Evolutionary conservation across 352 stramenopile species (phyloP).

Genomic region (Lagenidium giganteum): DNA sequence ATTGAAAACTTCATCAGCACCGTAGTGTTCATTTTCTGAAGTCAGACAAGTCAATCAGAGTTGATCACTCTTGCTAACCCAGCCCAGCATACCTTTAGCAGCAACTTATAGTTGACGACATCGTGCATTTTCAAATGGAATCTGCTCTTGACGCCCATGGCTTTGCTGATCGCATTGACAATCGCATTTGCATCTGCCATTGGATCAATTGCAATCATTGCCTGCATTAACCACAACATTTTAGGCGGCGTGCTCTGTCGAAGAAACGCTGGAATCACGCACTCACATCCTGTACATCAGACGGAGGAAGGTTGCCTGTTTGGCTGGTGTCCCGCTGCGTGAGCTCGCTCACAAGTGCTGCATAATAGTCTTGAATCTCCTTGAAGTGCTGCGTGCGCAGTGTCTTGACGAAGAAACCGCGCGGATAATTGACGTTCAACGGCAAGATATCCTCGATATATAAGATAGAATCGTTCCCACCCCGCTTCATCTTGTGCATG

Average conservation of each 20-base stretch:
- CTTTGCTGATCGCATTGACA: constrained; percentile 27
- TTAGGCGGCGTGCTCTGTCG: too few species aligned
- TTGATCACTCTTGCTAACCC: background rate
- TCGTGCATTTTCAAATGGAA: constrained; percentile 44
- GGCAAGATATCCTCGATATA: constrained; percentile 74
- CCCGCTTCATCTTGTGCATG: constrained; percentile 75
- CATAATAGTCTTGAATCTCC: constrained; percentile 79
- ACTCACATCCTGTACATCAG: constrained; percentile 22
- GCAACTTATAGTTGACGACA: constrained; percentile 41
- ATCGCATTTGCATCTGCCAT: constrained; percentile 30
- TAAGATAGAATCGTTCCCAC: constrained; percentile 62
- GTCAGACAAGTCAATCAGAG: background rate
- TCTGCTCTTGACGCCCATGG: constrained; percentile 31
- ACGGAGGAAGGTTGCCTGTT: constrained; percentile 37
- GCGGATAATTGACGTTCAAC: constrained; percentile 30
- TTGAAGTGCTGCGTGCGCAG: constrained; percentile 80
- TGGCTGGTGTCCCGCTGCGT: constrained; percentile 38
- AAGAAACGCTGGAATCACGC: background rate
- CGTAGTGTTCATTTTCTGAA: constrained; percentile 58
- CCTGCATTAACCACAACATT: constrained; percentile 15
- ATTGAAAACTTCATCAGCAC: constrained; percentile 75
- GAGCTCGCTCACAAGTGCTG: constrained; percentile 45
- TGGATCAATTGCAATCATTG: constrained; percentile 45
- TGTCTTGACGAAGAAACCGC: constrained; percentile 74
- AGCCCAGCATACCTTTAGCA: constrained; percentile 34